Evolutionary conservation across 257 asterid genomes (phyloP), one percentile per base, ranked within the genome.

Genomic region (Ilex asprella): DNA sequence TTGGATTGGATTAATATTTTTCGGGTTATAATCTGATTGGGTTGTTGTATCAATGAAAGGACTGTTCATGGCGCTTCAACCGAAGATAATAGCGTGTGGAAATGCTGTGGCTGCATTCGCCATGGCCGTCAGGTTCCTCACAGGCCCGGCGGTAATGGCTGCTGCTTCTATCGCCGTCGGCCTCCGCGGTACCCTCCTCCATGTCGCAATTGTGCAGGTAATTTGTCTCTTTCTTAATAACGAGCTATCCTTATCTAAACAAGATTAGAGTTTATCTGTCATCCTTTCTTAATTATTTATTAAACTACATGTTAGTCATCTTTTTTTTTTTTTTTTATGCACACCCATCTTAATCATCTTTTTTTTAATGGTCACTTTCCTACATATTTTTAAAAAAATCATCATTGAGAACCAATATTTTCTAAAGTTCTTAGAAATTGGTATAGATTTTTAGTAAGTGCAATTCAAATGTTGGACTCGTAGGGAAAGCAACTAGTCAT

Each of bases 111-210:
- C 68, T 63, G 46, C 64, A 13, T 69, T 69, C 39, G 56, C 73
- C n/a, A 69, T 69, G 73, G 73, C 73, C 16, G 73, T 69, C 29
- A 69, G 73, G 66, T 69, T 69, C 56, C 60, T 69, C 0, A 50
- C 64, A 10, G 73, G 73, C 49, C 73, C 73, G 6, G 75, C 66
- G 3, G 75, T 70, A 7, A 70, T 70, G 70, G 75, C 75, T n/a
- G 61, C 61, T 2, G 75, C 75, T 39, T 70, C 75, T 12, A 51
- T 70, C 11, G 35, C 56, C 14, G 65, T 69, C 32, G 74, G 74
- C 2, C 60, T 69, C 11, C 74, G 69, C n/a, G 74, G 74, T 63
- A 58, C 70, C 16, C 75, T 70, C 14, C 66, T 70, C 13, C 75
- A 64, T 63, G 53, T 70, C 2, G 75, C 75, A 6, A 70, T 70